Conservation (phyloP, 148 eudicot species). For the Hydrangea macrophylla region DNA sequence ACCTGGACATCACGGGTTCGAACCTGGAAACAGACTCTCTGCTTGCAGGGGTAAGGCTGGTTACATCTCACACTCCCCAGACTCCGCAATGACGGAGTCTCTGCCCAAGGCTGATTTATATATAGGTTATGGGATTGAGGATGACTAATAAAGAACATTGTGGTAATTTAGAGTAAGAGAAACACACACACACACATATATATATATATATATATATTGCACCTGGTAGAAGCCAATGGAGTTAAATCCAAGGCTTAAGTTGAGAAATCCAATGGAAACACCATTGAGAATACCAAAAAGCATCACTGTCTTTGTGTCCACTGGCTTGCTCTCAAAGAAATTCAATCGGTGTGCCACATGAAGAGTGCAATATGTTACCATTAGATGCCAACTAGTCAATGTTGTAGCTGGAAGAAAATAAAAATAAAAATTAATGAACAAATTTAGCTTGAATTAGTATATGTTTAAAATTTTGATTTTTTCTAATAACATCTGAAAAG, state of each 20-base stretch:
- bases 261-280: slow-evolving; percentile 82
- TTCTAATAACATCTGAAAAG: no score
- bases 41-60: no score
- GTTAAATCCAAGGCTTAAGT: slow-evolving; percentile 92
- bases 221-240: slow-evolving; percentile 94
- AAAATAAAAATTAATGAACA: neutral
- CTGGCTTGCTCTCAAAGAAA: slow-evolving; percentile 71
- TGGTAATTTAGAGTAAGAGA: no score
- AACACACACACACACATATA: neutral
- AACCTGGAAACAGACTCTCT: no score
- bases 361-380: slow-evolving; percentile 87
- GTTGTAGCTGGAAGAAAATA: slow-evolving; percentile 61
- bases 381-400: slow-evolving; percentile 91
- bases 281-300: slow-evolving; percentile 83
- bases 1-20: no score
- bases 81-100: no score
- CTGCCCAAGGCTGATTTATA: no score
- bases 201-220: neutral
- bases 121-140: no score
- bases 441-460: neutral
- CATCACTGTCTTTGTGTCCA: slow-evolving; percentile 78
- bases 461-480: no score
- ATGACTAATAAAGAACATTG: no score
- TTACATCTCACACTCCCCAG: no score
- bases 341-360: slow-evolving; percentile 69